Evolutionary conservation across 2,329 filamentous ascomycete genomes (phyloP), one percentile per base, ranked within the genome.

Genomic region (Pseudogymnoascus pannorum): DNA sequence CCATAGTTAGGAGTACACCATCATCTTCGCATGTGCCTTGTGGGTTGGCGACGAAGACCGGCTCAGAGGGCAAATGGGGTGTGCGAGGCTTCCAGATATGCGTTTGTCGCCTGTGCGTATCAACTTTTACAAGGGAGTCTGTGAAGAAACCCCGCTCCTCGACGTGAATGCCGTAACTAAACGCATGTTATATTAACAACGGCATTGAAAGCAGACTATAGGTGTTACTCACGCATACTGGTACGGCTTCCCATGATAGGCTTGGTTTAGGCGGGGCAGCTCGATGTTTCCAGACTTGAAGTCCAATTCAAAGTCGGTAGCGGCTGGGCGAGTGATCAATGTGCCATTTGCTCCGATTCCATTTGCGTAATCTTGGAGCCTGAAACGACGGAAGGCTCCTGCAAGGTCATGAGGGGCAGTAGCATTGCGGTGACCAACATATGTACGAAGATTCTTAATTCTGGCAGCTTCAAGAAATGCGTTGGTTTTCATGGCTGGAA

Each of bases 21-120:
- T 86, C 83, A 64, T 89, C 86, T 68, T 88, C 86, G 0, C 75
- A 77, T 4, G 66, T 66, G 1, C 72, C 74, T 12, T 74, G 72
- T 0, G 81, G 81, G 16, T 78, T 73, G 1, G 79, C 75, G 1
- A 91, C 76, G 63, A 89, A 90, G 35, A 90, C 83, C 0, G 86
- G 78, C 71, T 91, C 87, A 2, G 86, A 83, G 0, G 87, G 87
- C 0, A 84, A 86, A 66, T 89, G 85, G 0, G 81, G 85, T 1
- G 74, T 70, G 0, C 76, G 75, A 0, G 76, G 77, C 14, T 80
- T 76, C 87, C 87, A 90, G 63, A 81, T 75, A 3, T 80, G 63
- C 0, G 77, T 75, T 22, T 77, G 75, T 7, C 79, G 74, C 0
- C 80, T 85, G 7, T 73, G 66, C 3, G 83, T 75, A 68, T 90